Evolutionary conservation across 2,329 filamentous ascomycete genomes (phyloP), one percentile per base, ranked within the genome.

Genomic region (Alternaria solani): DNA sequence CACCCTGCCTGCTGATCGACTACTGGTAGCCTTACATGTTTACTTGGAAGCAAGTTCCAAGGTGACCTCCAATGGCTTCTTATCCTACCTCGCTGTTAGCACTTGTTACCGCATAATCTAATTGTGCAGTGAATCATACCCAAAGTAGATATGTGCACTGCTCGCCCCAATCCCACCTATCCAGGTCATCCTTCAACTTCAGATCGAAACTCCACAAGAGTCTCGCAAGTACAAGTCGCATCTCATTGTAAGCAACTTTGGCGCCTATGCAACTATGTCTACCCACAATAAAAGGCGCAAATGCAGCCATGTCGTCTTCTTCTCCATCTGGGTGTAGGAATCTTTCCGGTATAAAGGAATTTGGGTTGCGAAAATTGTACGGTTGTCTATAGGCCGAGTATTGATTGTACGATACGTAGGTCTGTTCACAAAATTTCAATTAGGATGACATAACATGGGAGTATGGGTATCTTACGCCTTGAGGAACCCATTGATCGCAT

Each of bases 131-230:
- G 12, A 1, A 2, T 49, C 62, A 55, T 55, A 62, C 64, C 72
- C 73, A 75, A 14, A 70, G 44, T 3, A 72, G 61, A 55, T 67
- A 70, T 1, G 67, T 69, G 5, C 56, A 55, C 48, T 73, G 71
- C 25, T 67, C 63, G 0, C 69, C 70, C 66, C 69, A 75, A 20
- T 72, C 70, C 43, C 62, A 70, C 1, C 36, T 49, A 11, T 65
- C 61, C 0, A 38, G 23, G 26, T 60, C 47, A 32, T 70, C 55
- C 8, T 42, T 63, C 18, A 66, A 14, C 3, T 4, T 26, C 1
- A 74, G 12, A 64, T 83, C 78, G 55, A 82, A 83, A 1, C 70
- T 68, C 66, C 70, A 82, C 4, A 82, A 32, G 32, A 82, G 39
- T 57, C 78, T 78, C 3, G 80, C 72, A 20, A 83, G 58, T 2